Evolutionary conservation across 352 stramenopile species (phyloP).

Genomic region (Globisporangium cylindrosporum): DNA sequence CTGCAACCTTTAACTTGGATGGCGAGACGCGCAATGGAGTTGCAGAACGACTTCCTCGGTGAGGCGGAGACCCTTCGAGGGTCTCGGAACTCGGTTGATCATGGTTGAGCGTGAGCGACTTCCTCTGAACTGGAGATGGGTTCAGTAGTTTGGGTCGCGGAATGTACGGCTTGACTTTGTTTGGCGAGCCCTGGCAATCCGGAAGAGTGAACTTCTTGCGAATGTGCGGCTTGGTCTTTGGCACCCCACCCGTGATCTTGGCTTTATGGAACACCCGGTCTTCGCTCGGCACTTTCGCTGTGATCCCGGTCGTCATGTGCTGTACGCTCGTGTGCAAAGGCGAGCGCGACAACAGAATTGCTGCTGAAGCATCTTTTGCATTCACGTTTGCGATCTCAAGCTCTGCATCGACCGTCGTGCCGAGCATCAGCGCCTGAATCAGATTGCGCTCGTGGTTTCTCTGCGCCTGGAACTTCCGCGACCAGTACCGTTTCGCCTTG

Average conservation of each 20-base stretch:
- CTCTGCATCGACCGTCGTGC: conserved; percentile 24
- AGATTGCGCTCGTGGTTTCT: conserved; percentile 51
- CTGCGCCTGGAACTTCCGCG: conserved; percentile 59
- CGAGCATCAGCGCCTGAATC: conserved; percentile 58
- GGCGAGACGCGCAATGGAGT: not conserved
- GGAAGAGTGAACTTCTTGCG: conserved; percentile 40
- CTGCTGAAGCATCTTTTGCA: not conserved
- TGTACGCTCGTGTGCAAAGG: conserved; percentile 1
- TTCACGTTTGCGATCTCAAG: conserved; percentile 36
- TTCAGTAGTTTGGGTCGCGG: not conserved
- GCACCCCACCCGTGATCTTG: conserved; percentile 26
- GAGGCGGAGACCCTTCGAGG: not conserved
- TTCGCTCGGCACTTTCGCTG: conserved; percentile 19
- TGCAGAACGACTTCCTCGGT: conserved; percentile 13
- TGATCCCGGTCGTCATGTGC: conserved; percentile 25
- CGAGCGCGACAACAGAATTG: not conserved
- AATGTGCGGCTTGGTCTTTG: conserved; percentile 36
- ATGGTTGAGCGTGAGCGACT: not conserved
- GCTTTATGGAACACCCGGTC: conserved; percentile 45
- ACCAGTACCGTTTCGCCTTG: conserved; percentile 41
- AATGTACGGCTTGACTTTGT: conserved; percentile 20
- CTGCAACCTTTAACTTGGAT: not conserved
- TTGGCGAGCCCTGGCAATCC: conserved; percentile 37
- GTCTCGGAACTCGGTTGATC: not conserved
- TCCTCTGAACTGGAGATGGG: not conserved